Evolutionary conservation across 2,329 filamentous ascomycete species (phyloP), one percentile per base, ranked within the genome.

Genomic region (Aspergillus sp.): DNA sequence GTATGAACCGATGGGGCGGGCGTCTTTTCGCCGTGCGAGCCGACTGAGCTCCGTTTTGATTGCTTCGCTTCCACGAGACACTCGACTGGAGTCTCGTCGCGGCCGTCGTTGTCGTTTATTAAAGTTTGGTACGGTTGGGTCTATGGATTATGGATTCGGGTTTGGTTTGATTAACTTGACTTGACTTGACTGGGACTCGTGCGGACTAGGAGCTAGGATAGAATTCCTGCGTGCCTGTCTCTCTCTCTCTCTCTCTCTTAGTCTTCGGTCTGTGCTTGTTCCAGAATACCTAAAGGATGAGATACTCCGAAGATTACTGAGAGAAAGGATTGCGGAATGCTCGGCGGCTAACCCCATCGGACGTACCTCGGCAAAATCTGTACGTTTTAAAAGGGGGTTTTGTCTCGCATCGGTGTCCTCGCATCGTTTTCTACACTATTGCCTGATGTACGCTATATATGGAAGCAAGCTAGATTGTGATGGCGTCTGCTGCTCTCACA

Each of bases 11-110:
- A 42, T 42, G 36, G 36, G 36, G 14, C 36, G 32, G 32, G 11
- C 4, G 32, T 16, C 26, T 29, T 29, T 29, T 9, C 26, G 26
- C 26, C 26, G 26, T 29, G 6, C 26, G 2, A 7, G 26, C 26
- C 26, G 26, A 29, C 26, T 29, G 6, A 29, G 26, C 26, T 29
- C 26, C 26, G 2, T 14, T 36, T 14, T 63, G 56, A 64, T 64
- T 64, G 59, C 55, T 63, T 67, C 64, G 60, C 62, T 65, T 65
- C 62, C 65, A 65, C 64, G 63, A 65, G 60, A 63, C 56, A 18
- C 16, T 7, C 11, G 39, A 22, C 22, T 22, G 4, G 4, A 18
- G 9, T 45, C 16, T 24, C 46, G 32, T 46, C 24, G n/a, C 42
- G 29, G 24, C 7, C 31, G 16, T 29, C 32, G 20, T 1, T 20